Evolutionary conservation across 805 yeast species (phyloP).

Genomic region (Cyberlindnera suaveolens): DNA sequence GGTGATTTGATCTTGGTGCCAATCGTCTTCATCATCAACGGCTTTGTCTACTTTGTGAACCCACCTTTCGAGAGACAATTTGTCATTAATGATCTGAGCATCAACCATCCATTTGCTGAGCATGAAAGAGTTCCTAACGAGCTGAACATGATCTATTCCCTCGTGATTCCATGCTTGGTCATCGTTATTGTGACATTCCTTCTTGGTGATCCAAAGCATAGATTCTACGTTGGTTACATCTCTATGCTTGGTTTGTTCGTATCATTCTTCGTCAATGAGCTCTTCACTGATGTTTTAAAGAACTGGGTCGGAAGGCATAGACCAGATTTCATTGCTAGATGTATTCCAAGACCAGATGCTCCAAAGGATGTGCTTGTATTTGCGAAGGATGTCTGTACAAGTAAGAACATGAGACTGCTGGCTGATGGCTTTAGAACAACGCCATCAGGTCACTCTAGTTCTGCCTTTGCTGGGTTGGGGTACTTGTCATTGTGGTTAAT

Average conservation of each 20-base stretch:
- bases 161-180: constrained; percentile 40
- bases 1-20: constrained; percentile 31
- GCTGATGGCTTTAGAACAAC: constrained; percentile 76
- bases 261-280: constrained; percentile 51
- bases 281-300: constrained; percentile 69
- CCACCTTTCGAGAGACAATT: constrained; percentile 79
- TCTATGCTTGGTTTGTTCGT: constrained; percentile 62
- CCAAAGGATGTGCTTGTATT: constrained; percentile 48
- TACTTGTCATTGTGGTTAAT: constrained; percentile 58
- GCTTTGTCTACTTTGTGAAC: constrained; percentile 27
- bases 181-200: constrained; percentile 30
- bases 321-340: constrained; percentile 88
- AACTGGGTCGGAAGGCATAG: constrained; percentile 85
- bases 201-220: constrained; percentile 41
- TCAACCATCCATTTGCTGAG: constrained; percentile 77
- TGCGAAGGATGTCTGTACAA: constrained; percentile 64
- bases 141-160: constrained; percentile 49
- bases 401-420: constrained; percentile 35
- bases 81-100: constrained; percentile 63
- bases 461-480: constrained; percentile 63
- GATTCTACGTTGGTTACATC: constrained; percentile 52
- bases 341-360: constrained; percentile 58
- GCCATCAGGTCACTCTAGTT: constrained; percentile 76
- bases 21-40: constrained; percentile 25
- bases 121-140: constrained; percentile 61